Conservation (phyloP, 352 stramenopile species). For the Peronosclerospora sorghi region DNA sequence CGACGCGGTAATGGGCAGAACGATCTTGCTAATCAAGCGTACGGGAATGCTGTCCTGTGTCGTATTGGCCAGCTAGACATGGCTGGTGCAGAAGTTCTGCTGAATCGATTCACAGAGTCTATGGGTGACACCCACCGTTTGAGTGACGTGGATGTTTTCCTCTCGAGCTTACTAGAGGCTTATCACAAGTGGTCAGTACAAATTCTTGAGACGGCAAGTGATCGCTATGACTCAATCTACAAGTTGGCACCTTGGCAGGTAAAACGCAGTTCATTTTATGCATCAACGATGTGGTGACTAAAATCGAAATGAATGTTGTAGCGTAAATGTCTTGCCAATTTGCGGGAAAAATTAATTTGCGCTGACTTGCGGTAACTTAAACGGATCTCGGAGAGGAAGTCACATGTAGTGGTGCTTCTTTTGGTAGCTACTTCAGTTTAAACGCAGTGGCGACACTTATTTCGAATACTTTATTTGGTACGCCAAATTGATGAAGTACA, state of each 20-base stretch:
- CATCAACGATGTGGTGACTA: background rate
- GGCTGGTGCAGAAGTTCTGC: conserved; percentile 39
- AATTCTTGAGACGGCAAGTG: conserved; percentile 34
- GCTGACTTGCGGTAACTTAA: conserved; percentile 38
- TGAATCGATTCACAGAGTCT: conserved; percentile 26
- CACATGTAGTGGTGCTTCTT: too few species aligned
- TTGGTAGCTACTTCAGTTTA: too few species aligned
- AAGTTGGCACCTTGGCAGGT: conserved; percentile 60
- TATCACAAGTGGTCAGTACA: conserved; percentile 46
- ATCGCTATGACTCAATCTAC: conserved; percentile 34
- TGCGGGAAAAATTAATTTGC: conserved; percentile 37
- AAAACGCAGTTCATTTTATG: background rate
- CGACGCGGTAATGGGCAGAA: conserved; percentile 24
- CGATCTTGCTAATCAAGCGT: conserved; percentile 37
- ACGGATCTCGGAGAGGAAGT: too few species aligned
- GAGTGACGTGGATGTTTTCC: conserved; percentile 44
- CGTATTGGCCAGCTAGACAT: conserved; percentile 48
- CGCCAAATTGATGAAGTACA: too few species aligned
- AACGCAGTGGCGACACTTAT: too few species aligned
- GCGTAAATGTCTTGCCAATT: conserved; percentile 41
- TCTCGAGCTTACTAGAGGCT: conserved; percentile 43
- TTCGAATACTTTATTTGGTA: too few species aligned
- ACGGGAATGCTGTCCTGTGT: conserved; percentile 49
- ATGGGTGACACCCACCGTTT: conserved; percentile 20
- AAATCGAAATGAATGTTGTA: conserved; percentile 8